A percentile compares a stretch with the other conserved stretches of the same genome.
These are phyloP conservation scores for Argentina anserina DNA, from an alignment of 306 rosid genomes.

Conservation along the genomic window DNA sequence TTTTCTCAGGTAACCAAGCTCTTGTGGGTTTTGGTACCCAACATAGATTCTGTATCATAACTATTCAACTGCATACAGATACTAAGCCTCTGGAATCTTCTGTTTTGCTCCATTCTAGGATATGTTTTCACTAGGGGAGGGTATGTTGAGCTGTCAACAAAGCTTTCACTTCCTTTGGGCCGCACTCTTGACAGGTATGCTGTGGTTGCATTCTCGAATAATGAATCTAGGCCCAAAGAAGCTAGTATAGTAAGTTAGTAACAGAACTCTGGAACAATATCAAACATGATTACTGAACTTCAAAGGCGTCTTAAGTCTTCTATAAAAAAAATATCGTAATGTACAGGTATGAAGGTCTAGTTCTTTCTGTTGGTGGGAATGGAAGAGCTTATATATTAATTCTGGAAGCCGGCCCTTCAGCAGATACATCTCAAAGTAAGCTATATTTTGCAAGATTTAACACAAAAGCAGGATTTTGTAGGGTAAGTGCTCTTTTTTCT, in stretches of 20 bases:
- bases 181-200: constrained; percentile 83
- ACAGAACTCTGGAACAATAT: too few species aligned
- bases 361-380: constrained; percentile 96
- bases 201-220: constrained; percentile 11
- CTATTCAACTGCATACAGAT: not conserved
- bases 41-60: not conserved
- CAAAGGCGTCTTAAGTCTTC: constrained; percentile 8
- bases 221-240: not conserved
- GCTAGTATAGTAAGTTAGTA: too few species aligned
- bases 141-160: constrained; percentile 80
- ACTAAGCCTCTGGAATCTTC: not conserved
- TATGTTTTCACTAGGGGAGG: constrained; percentile 95
- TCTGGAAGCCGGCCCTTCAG: constrained; percentile 85
- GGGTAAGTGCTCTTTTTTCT: constrained; percentile 47
- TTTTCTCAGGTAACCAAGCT: constrained; percentile 65
- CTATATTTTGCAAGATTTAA: constrained; percentile 78
- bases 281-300: not conserved
- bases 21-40: not conserved
- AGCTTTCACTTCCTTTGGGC: constrained; percentile 84
- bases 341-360: constrained; percentile 86
- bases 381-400: constrained; percentile 85
- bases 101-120: constrained; percentile 43
- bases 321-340: constrained; percentile 11
- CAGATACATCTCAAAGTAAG: constrained; percentile 77
- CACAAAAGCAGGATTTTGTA: constrained; percentile 92